Percentiles rank a stretch among this genome's conserved stretches.
phyloP scores from a whole-genome alignment of 169 alveolate species.

The Eimeria praecox region DNA sequence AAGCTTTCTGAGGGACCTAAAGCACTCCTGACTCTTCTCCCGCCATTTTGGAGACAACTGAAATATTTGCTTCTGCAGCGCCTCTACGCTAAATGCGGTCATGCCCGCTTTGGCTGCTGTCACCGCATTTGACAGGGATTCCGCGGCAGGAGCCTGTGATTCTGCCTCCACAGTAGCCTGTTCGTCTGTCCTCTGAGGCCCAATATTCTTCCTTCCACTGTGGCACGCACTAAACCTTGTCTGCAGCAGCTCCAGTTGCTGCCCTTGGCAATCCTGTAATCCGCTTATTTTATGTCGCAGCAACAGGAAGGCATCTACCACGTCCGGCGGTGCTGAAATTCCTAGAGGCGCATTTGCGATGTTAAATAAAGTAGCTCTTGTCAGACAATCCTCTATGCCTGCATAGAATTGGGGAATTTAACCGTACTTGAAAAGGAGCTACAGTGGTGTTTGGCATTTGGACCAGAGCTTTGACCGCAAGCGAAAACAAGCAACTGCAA shows the following conservation, averaged over 20 bases:
- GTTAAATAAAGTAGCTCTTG: neutral
- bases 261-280: neutral
- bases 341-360: neutral
- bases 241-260: constrained; percentile 55
- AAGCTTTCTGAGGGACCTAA: constrained; percentile 8
- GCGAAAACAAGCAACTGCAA: neutral
- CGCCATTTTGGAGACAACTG: neutral
- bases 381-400: constrained; percentile 9
- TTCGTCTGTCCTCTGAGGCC: neutral
- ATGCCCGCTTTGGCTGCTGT: constrained; percentile 44
- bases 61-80: neutral
- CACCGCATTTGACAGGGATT: constrained; percentile 22
- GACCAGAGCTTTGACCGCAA: neutral
- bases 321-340: constrained; percentile 37
- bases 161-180: neutral
- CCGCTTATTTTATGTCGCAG: constrained; percentile 1
- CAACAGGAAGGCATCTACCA: constrained; percentile 11
- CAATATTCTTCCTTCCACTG: neutral
- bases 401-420: neutral
- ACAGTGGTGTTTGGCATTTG: neutral
- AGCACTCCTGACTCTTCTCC: neutral
- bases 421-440: neutral
- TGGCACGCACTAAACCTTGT: neutral
- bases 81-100: neutral
- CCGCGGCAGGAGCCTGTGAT: neutral